phyloP scores from a whole-genome alignment of 2,329 filamentous ascomycete genomes.

The Capronia epimyces region DNA sequence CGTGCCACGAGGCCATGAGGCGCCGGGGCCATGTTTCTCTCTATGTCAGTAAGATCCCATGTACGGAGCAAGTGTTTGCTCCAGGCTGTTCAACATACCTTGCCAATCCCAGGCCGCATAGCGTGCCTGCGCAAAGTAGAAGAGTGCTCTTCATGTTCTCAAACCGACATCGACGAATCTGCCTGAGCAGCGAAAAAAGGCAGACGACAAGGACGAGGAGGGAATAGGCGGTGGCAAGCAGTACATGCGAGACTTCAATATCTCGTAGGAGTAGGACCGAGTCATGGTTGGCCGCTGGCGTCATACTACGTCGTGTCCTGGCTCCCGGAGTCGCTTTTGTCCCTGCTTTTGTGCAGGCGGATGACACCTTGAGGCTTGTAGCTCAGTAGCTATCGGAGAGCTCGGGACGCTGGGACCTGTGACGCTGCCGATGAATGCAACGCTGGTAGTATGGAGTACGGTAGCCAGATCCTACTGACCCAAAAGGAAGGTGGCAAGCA shows the following conservation, averaged over 20 bases:
- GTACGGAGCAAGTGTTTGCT: not conserved
- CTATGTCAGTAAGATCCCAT: not conserved
- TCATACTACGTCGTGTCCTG: not conserved
- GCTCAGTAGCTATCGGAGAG: slow-evolving; percentile 2
- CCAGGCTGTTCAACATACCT: slow-evolving; percentile 6
- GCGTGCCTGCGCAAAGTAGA: slow-evolving; percentile 5
- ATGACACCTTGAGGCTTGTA: slow-evolving; percentile 1
- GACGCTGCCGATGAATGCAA: slow-evolving; percentile 12
- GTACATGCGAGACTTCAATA: not conserved
- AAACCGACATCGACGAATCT: not conserved
- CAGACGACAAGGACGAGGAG: slow-evolving; percentile 1
- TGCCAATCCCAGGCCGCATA: slow-evolving; percentile 10
- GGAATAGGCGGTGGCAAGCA: not conserved
- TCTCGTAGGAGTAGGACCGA: slow-evolving; percentile 2
- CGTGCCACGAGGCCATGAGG: slow-evolving; percentile 10
- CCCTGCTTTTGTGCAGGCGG: not conserved
- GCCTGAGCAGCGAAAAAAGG: not conserved
- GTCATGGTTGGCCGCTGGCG: not conserved
- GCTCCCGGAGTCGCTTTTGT: not conserved
- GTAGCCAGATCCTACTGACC: not conserved
- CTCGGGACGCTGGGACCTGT: slow-evolving; percentile 7
- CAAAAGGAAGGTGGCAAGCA: slow-evolving; percentile 17
- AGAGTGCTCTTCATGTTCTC: slow-evolving; percentile 13
- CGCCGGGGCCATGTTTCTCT: slow-evolving; percentile 16
- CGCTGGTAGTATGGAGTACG: too few species aligned